phyloP scores from a whole-genome alignment of 176 grass and related monocot species.

The Canna indica region DNA sequence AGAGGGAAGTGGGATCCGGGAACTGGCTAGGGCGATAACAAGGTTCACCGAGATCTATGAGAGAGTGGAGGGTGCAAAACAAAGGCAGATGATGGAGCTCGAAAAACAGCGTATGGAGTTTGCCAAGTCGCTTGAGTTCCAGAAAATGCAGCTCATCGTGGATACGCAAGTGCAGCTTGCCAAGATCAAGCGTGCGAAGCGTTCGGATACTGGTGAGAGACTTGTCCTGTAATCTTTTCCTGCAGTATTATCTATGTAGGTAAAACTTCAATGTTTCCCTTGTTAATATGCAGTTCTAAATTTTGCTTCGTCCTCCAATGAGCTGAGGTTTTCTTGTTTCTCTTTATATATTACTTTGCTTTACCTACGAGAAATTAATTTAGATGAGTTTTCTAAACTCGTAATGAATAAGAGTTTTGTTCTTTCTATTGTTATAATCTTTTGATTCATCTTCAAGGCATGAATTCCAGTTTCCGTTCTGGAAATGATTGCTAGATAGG shows the following conservation, averaged over 20 bases:
- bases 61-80: slow-evolving; percentile 63
- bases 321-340: too few species aligned
- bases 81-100: slow-evolving; percentile 65
- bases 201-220: slow-evolving; percentile 39
- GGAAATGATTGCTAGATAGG: too few species aligned
- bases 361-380: too few species aligned
- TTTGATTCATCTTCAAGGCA: too few species aligned
- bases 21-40: slow-evolving; percentile 61
- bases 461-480: too few species aligned
- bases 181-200: slow-evolving; percentile 48
- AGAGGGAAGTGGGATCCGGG: slow-evolving; percentile 34
- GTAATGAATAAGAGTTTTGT: too few species aligned
- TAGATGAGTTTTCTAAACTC: too few species aligned
- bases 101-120: slow-evolving; percentile 79
- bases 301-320: background rate
- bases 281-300: background rate
- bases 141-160: slow-evolving; percentile 79
- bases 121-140: slow-evolving; percentile 65
- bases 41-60: slow-evolving; percentile 85
- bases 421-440: too few species aligned
- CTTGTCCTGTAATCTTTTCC: slow-evolving; percentile 7
- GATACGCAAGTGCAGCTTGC: slow-evolving; percentile 75
- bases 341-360: too few species aligned
- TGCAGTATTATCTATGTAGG: background rate
- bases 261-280: background rate